Conservation (phyloP, 257 asterid genomes). For the Nicotiana paniculata region DNA sequence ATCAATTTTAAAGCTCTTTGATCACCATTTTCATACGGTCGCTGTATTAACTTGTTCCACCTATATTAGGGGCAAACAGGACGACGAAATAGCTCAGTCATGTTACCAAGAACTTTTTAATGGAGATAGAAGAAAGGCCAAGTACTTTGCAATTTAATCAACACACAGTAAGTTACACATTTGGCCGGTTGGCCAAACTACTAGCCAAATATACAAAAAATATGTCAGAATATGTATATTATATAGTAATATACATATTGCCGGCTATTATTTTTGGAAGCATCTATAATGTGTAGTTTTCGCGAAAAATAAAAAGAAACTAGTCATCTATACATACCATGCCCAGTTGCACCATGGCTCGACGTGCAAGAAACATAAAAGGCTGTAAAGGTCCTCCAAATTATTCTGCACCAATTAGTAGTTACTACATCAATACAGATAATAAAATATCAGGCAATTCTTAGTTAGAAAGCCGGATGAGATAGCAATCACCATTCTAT, state of each 20-base stretch:
- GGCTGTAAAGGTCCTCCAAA: constrained; percentile 77
- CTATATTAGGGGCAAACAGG: constrained; percentile 24
- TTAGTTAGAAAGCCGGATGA: background rate
- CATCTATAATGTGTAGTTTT: too few species aligned
- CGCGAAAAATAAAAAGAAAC: background rate
- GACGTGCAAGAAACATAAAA: constrained; percentile 79
- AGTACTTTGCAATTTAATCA: background rate
- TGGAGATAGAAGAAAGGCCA: background rate
- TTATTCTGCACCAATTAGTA: constrained; percentile 51
- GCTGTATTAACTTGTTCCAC: constrained; percentile 82
- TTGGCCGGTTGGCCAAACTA: too few species aligned
- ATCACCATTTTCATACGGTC: constrained; percentile 79
- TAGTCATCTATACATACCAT: constrained; percentile 37
- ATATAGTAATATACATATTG: too few species aligned
- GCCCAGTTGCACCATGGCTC: constrained; percentile 99
- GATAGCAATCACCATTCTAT: background rate
- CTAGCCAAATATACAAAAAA: too few species aligned
- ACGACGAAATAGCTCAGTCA: background rate
- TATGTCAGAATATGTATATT: too few species aligned
- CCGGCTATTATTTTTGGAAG: too few species aligned
- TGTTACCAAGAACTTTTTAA: background rate
- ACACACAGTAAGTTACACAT: too few species aligned
- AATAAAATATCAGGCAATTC: background rate
- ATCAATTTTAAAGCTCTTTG: constrained; percentile 61
- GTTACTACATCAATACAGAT: background rate